Conservation (phyloP, 495 filamentous ascomycete species). For the Talaromyces adpressus region DNA sequence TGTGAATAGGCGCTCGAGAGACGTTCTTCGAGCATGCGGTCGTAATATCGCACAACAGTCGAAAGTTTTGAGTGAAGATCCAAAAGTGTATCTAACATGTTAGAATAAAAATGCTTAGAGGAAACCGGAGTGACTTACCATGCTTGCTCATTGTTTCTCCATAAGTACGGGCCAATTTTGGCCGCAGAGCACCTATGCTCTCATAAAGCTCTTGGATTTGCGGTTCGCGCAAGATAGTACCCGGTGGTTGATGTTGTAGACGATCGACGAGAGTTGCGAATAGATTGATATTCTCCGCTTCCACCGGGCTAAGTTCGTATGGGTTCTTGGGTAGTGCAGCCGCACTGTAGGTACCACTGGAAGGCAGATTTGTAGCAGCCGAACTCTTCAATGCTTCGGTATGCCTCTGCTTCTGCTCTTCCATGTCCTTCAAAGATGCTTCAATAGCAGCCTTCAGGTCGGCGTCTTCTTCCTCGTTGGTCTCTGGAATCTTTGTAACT, state of each 20-base stretch:
- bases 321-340: slow-evolving; percentile 70
- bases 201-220: slow-evolving; percentile 98
- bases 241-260: slow-evolving; percentile 88
- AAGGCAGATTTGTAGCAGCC: slow-evolving; percentile 28
- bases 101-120: slow-evolving; percentile 14
- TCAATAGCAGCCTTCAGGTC: slow-evolving; percentile 95
- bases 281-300: slow-evolving; percentile 95
- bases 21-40: slow-evolving; percentile 94
- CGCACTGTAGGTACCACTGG: slow-evolving; percentile 18
- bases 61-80: slow-evolving; percentile 93
- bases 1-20: slow-evolving; percentile 88
- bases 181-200: slow-evolving; percentile 83
- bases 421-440: slow-evolving; percentile 95
- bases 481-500: slow-evolving; percentile 13
- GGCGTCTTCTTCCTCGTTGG: slow-evolving; percentile 77
- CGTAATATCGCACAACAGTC: slow-evolving; percentile 97
- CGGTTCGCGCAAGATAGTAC: slow-evolving; percentile 89
- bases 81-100: slow-evolving; percentile 68
- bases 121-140: slow-evolving; percentile 46
- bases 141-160: slow-evolving; percentile 99
- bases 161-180: slow-evolving; percentile 92
- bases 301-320: slow-evolving; percentile 88
- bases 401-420: slow-evolving; percentile 91
- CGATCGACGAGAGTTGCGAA: slow-evolving; percentile 93
- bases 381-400: slow-evolving; percentile 69